Evolutionary conservation across 306 rosid species (phyloP).

Genomic region (Cucurbita argyrosperma): DNA sequence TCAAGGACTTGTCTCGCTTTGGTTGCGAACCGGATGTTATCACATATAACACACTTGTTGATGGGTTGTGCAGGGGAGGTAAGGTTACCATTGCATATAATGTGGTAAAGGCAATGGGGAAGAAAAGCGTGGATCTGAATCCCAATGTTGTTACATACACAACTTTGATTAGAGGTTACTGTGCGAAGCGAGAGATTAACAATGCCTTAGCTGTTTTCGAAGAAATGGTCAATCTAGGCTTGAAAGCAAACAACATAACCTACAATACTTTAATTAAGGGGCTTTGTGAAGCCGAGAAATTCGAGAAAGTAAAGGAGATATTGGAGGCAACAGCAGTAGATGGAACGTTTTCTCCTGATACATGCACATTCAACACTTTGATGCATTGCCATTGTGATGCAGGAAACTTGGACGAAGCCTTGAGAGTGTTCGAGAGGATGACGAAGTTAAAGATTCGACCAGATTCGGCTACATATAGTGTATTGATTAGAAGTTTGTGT

Average conservation of each 20-base stretch:
- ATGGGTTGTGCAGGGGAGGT: slow-evolving; percentile 76
- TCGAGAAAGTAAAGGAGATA: slow-evolving; percentile 42
- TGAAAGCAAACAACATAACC: slow-evolving; percentile 46
- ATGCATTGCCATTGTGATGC: slow-evolving; percentile 46
- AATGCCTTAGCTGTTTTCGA: slow-evolving; percentile 53
- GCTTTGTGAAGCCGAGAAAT: slow-evolving; percentile 44
- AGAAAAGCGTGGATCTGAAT: slow-evolving; percentile 39
- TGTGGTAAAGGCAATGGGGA: slow-evolving; percentile 59
- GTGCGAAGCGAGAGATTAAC: slow-evolving; percentile 45
- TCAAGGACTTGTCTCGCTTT: slow-evolving; percentile 40
- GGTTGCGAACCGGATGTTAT: slow-evolving; percentile 52
- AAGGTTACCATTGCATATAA: slow-evolving; percentile 45
- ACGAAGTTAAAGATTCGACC: slow-evolving; percentile 26
- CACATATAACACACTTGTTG: slow-evolving; percentile 65
- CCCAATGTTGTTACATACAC: slow-evolving; percentile 75
- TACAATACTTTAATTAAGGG: slow-evolving; percentile 68
- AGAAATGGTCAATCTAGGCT: slow-evolving; percentile 52
- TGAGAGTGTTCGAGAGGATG: slow-evolving; percentile 52
- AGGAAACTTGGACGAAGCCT: slow-evolving; percentile 52
- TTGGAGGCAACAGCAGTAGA: slow-evolving; percentile 26
- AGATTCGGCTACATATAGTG: slow-evolving; percentile 76
- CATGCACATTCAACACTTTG: slow-evolving; percentile 65
- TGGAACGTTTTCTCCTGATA: slow-evolving; percentile 40
- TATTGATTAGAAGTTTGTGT: slow-evolving; percentile 52
- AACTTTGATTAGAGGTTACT: slow-evolving; percentile 62